These are phyloP conservation scores for Aspergillus calidoustus DNA, from an alignment of 2,329 filamentous ascomycete genomes.

Conservation along the genomic window DNA sequence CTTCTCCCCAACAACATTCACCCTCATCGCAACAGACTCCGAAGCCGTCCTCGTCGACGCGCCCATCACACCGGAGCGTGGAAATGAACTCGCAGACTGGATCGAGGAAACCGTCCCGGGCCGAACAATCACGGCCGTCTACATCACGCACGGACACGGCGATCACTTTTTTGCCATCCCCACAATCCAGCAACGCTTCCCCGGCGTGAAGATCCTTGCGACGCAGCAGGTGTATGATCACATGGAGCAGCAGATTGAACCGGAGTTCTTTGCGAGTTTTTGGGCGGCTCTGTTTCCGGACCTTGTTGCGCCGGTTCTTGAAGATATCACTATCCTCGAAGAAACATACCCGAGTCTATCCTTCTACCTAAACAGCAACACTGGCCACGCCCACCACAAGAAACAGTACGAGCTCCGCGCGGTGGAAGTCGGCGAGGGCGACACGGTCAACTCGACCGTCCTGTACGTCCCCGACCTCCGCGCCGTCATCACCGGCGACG, in stretches of 20 bases:
- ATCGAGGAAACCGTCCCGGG: conserved; percentile 37
- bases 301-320: not conserved
- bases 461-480: conserved; percentile 41
- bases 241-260: conserved; percentile 15
- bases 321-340: not conserved
- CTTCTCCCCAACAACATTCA: conserved; percentile 14
- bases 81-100: conserved; percentile 39
- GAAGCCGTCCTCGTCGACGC: conserved; percentile 47
- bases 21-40: conserved; percentile 31
- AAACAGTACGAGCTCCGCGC: conserved; percentile 16
- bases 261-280: not conserved
- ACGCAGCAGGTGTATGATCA: conserved; percentile 7
- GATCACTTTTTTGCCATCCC: conserved; percentile 19
- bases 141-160: conserved; percentile 50
- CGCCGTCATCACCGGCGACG: conserved; percentile 46
- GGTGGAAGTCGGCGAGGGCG: conserved; percentile 33
- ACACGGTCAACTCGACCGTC: conserved; percentile 39
- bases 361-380: not conserved
- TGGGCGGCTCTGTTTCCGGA: not conserved
- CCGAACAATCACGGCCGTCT: conserved; percentile 41
- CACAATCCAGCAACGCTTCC: not conserved
- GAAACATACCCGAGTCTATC: not conserved
- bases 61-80: conserved; percentile 34
- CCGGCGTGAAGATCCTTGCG: conserved; percentile 2
- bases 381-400: too few relatives aligned